A percentile compares a stretch with the other conserved stretches of the same genome.
phyloP scores from a whole-genome alignment of 768 basidiomycete genomes.

The Amanita exitialis region DNA sequence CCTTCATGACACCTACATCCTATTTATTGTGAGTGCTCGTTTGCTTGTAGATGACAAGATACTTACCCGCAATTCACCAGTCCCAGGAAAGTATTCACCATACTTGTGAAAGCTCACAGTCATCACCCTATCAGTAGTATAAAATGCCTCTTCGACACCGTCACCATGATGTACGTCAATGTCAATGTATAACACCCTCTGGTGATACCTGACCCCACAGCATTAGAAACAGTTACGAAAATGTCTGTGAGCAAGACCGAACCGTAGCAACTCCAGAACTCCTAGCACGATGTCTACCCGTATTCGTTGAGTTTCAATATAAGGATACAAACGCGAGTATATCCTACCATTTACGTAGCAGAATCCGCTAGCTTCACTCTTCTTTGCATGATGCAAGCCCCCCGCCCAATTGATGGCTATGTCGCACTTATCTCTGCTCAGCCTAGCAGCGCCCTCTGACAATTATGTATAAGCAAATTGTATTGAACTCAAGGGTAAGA shows the following conservation, averaged over 20 bases:
- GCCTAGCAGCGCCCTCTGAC: constrained; percentile 90
- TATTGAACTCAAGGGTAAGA: constrained; percentile 5
- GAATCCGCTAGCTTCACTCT: constrained; percentile 97
- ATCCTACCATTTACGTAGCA: constrained; percentile 91
- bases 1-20: constrained; percentile 92
- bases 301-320: not conserved
- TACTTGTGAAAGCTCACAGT: constrained; percentile 98
- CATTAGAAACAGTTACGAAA: not conserved
- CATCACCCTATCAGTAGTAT: constrained; percentile 98
- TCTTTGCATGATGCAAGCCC: constrained; percentile 97
- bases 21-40: constrained; percentile 18
- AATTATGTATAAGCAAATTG: constrained; percentile 3
- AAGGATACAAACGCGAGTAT: not conserved
- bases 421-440: constrained; percentile 96
- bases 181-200: constrained; percentile 93
- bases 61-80: constrained; percentile 86
- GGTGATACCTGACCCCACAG: constrained; percentile 62
- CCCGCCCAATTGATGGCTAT: constrained; percentile 99
- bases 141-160: constrained; percentile 98
- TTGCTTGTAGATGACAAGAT: not conserved
- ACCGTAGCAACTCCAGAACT: constrained; percentile 89
- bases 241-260: constrained; percentile 10
- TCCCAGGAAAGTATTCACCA: constrained; percentile 98
- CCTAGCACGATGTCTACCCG: constrained; percentile 91
- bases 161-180: constrained; percentile 99